Conservation (phyloP, 495 filamentous ascomycete genomes). For the Elasticomyces elasticus region DNA sequence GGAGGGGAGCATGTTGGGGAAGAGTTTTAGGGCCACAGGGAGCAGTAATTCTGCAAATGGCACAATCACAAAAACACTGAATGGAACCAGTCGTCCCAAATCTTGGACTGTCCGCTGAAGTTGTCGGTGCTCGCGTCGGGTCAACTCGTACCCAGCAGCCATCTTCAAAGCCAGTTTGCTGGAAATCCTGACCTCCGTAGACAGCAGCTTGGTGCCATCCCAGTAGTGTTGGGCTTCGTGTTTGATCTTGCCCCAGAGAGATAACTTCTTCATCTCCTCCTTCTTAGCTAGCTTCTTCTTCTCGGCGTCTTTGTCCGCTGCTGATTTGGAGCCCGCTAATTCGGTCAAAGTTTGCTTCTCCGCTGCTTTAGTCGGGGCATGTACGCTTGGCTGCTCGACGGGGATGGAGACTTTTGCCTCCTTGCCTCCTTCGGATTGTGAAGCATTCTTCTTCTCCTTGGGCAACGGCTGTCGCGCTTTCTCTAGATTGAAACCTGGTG, state of each 20-base stretch:
- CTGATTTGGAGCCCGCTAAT: constrained; percentile 38
- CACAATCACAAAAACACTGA: constrained; percentile 93
- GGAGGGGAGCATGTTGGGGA: constrained; percentile 93
- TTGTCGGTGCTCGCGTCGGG: constrained; percentile 83
- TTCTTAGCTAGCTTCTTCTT: constrained; percentile 51
- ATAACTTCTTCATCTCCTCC: constrained; percentile 76
- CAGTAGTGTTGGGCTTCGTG: constrained; percentile 89
- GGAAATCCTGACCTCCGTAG: constrained; percentile 86
- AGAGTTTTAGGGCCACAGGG: constrained; percentile 82
- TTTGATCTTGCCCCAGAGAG: constrained; percentile 83
- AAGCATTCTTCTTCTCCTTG: constrained; percentile 8
- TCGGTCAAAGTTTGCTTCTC: constrained; percentile 39
- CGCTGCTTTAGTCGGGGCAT: constrained; percentile 36
- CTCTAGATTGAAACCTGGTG: constrained; percentile 87
- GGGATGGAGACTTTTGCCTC: constrained; percentile 23
- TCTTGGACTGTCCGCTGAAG: constrained; percentile 88
- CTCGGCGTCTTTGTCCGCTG: constrained; percentile 39
- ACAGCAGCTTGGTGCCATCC: constrained; percentile 98
- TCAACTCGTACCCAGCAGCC: constrained; percentile 95
- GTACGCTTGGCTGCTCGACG: constrained; percentile 32
- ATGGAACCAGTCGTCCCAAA: constrained; percentile 83
- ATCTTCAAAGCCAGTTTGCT: constrained; percentile 86
- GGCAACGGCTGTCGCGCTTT: constrained; percentile 70
- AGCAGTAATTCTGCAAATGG: constrained; percentile 95
- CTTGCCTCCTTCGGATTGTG: constrained; percentile 21